These are phyloP conservation scores for Magnolia kwangsiensis DNA, from an alignment of 164 flowering plant genomes.

Conservation along the genomic window DNA sequence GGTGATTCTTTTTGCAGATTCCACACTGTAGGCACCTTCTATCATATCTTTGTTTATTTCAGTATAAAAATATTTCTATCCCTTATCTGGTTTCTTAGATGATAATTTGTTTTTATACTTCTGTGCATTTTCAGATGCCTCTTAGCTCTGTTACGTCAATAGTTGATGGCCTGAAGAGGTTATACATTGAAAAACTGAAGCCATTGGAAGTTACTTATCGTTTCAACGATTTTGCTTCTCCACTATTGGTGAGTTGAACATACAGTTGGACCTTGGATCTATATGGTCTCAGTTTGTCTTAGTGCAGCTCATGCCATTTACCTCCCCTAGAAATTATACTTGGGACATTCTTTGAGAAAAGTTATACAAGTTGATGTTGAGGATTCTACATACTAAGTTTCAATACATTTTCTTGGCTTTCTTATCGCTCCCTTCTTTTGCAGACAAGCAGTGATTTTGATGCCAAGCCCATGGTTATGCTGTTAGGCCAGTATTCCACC, in stretches of 20 bases:
- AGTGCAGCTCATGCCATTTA: neutral
- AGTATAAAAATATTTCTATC: neutral
- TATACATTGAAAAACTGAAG: constrained; percentile 83
- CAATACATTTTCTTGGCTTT: neutral
- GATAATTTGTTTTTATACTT: neutral
- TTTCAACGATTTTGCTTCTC: constrained; percentile 92
- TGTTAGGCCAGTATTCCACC: constrained; percentile 97
- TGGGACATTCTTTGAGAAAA: neutral
- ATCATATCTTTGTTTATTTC: neutral
- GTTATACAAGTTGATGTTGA: constrained; percentile 3
- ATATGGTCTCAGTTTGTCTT: neutral
- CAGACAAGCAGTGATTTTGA: constrained; percentile 97
- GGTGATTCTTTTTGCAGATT: neutral
- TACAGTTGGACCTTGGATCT: constrained; percentile 1
- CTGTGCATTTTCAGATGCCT: constrained; percentile 34
- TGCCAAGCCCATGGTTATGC: constrained; percentile 99
- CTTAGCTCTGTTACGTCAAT: constrained; percentile 80
- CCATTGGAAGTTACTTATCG: constrained; percentile 83
- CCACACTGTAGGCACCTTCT: neutral
- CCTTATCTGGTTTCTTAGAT: neutral
- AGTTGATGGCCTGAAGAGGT: constrained; percentile 83
- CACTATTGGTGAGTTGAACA: constrained; percentile 60
- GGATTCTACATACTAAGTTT: neutral
- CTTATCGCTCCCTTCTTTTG: neutral
- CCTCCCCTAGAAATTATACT: neutral